These are phyloP conservation scores for Labyrinthula sp. DNA, from an alignment of 352 stramenopile genomes.

Conservation along the genomic window DNA sequence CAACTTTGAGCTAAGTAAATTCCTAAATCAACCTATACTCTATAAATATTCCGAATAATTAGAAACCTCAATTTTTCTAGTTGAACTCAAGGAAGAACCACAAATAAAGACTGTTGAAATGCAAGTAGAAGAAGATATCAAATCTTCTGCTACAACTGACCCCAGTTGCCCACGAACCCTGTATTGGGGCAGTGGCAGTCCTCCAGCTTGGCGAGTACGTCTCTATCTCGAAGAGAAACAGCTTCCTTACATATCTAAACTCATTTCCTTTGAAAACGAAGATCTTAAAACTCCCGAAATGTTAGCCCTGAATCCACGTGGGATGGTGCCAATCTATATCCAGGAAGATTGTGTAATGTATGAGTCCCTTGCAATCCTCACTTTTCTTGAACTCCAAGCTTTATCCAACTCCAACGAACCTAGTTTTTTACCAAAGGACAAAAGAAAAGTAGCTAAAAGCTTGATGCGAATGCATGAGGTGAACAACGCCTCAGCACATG, in stretches of 20 bases:
- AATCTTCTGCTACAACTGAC: conserved; percentile 7
- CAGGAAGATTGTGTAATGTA: conserved; percentile 25
- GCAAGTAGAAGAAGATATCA: too few species aligned
- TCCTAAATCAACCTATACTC: too few species aligned
- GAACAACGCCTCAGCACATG: conserved; percentile 26
- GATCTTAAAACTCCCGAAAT: conserved; percentile 25
- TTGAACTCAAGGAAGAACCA: too few species aligned
- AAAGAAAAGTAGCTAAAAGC: not conserved
- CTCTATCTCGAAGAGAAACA: conserved; percentile 28
- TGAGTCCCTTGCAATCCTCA: conserved; percentile 27
- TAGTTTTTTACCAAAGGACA: conserved; percentile 14
- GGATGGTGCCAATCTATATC: conserved; percentile 29
- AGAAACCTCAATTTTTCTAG: too few species aligned
- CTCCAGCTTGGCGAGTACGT: conserved; percentile 17
- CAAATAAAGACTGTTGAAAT: too few species aligned
- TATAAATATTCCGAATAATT: too few species aligned
- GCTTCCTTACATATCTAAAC: conserved; percentile 6
- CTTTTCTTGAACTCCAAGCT: conserved; percentile 23
- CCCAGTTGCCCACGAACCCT: conserved; percentile 14
- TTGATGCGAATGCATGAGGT: conserved; percentile 29
- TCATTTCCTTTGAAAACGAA: conserved; percentile 27
- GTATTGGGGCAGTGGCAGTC: conserved; percentile 25
- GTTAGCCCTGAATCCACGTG: conserved; percentile 24
- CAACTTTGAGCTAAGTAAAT: too few species aligned
- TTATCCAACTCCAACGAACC: not conserved